Evolutionary conservation across 2,329 filamentous ascomycete species (phyloP).

Genomic region (Fusarium sambucinum): DNA sequence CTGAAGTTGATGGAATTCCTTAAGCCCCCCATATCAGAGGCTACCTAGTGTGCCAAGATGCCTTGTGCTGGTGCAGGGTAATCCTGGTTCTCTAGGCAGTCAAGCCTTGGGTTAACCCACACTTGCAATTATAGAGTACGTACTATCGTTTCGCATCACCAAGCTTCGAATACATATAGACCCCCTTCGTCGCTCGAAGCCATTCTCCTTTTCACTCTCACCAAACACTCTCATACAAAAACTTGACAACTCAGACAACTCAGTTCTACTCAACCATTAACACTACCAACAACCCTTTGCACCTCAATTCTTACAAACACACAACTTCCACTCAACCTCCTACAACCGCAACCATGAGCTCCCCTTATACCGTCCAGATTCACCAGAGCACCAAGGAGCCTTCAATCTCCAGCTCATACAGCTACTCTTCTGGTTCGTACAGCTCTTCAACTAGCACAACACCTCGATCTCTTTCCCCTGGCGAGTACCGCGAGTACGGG

Average conservation of each 20-base stretch:
- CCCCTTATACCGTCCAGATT: constrained; percentile 49
- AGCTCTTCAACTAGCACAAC: constrained; percentile 45
- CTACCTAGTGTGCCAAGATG: constrained; percentile 38
- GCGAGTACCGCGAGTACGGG: constrained; percentile 50
- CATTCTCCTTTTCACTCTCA: constrained; percentile 18
- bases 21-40: constrained; percentile 30
- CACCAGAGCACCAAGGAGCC: constrained; percentile 51
- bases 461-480: constrained; percentile 48
- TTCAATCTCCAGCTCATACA: constrained; percentile 48
- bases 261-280: constrained; percentile 1
- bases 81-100: constrained; percentile 42
- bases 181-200: constrained; percentile 32
- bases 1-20: constrained; percentile 27
- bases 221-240: constrained; percentile 35
- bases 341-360: constrained; percentile 45
- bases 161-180: constrained; percentile 43
- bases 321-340: constrained; percentile 18
- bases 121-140: constrained; percentile 42
- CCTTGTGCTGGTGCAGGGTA: constrained; percentile 36
- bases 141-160: constrained; percentile 37
- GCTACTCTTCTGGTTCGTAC: constrained; percentile 48
- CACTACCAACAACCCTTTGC: constrained; percentile 18
- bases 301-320: constrained; percentile 15
- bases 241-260: constrained; percentile 6
- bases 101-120: constrained; percentile 36